Base-by-base conservation (phyloP, 257 asterid species). In the Solanum chiquidenum region DNA sequence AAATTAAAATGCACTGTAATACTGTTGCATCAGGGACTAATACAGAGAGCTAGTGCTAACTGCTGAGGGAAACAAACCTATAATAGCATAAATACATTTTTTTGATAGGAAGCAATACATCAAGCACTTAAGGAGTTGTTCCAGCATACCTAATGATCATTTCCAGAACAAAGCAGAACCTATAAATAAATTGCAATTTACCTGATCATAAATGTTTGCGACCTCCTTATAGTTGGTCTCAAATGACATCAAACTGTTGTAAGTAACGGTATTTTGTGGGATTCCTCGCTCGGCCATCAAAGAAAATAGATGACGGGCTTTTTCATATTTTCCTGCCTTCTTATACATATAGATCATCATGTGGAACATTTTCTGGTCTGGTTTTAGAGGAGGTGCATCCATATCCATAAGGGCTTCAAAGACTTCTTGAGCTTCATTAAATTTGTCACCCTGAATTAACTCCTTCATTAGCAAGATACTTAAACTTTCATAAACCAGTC, bases 331-430 rank as follows among this genome's bases (percentile, higher is more conserved):
- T 74, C 95, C 94, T 3, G 95, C 93, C 89, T 97, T 97, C 92
- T 94, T 95, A 91, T 94, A 89, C 99, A 96, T 97, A 87, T 96
- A 97, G 86, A 97, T 97, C 98, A 97, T 94, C 98, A 97, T 96
- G 95, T 97, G 99, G 92, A 95, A 97, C 99, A 97, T 95, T 91
- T 94, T 96, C 86, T 97, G 99, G 88, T 96, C 99, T 5, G 98
- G 98, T 90, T 94, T 97, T n/a, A 97, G 90, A 85, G 96, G 95
- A 62, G 98, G 91, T 42, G 46, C 87, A 88, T 93, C 92, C 89
- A 92, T 89, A 86, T 92, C 91, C 42, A 97, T 92, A 76, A 97
- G 95, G 88, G 94, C 89, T 84, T 91, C 94, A 33, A 97, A 97
- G 31, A 97, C 69, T 90, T 93, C 99, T 93, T 95, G 99, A 23